These are phyloP conservation scores for Clathrospora elynae DNA, from an alignment of 2,329 filamentous ascomycete species.

Conservation along the genomic window DNA sequence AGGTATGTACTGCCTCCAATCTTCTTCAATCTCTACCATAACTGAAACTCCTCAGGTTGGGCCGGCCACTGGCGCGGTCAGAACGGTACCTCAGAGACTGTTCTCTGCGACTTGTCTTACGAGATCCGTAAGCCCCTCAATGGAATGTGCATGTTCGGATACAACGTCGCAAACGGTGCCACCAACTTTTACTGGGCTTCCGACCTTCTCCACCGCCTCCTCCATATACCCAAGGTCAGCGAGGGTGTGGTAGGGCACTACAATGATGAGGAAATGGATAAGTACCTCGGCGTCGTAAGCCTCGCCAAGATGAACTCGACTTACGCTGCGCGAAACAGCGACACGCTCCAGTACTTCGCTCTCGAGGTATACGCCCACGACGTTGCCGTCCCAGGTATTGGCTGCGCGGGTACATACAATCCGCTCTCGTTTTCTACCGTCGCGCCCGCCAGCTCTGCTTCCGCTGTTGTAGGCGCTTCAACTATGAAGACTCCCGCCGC, in stretches of 20 bases:
- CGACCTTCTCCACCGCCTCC: slow-evolving; percentile 69
- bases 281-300: slow-evolving; percentile 60
- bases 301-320: slow-evolving; percentile 59
- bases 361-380: slow-evolving; percentile 70
- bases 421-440: slow-evolving; percentile 8
- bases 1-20: slow-evolving; percentile 22
- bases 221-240: slow-evolving; percentile 66
- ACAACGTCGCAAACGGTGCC: slow-evolving; percentile 61
- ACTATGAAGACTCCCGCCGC: too few relatives aligned
- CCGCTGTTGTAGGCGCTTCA: slow-evolving; percentile 7
- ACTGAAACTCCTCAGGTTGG: slow-evolving; percentile 55
- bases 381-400: slow-evolving; percentile 65
- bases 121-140: slow-evolving; percentile 61
- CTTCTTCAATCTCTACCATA: background rate
- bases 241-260: slow-evolving; percentile 67
- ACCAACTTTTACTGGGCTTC: slow-evolving; percentile 69
- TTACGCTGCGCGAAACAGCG: slow-evolving; percentile 61
- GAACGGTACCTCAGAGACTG: slow-evolving; percentile 69
- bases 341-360: slow-evolving; percentile 71
- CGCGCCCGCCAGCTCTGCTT: slow-evolving; percentile 11
- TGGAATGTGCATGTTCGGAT: slow-evolving; percentile 66
- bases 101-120: slow-evolving; percentile 70
- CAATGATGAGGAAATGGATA: slow-evolving; percentile 62
- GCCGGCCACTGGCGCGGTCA: slow-evolving; percentile 70
- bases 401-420: slow-evolving; percentile 59